These are phyloP conservation scores for Yamadazyma scolyti DNA, from an alignment of 805 yeast genomes.

Conservation along the genomic window DNA sequence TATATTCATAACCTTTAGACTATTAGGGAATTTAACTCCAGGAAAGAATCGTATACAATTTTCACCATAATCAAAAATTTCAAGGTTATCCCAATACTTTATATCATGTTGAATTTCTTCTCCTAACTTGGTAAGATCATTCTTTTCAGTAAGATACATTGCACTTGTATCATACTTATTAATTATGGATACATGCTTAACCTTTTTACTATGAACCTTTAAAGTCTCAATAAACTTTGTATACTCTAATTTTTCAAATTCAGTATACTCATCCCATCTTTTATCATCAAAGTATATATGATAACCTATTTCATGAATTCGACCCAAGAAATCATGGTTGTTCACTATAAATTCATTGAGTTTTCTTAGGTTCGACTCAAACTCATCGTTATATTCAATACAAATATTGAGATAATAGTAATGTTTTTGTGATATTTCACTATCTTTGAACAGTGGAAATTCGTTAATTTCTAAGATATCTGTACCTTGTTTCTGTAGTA, in stretches of 20 bases:
- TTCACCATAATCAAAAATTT: conserved; percentile 33
- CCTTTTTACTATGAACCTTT: conserved; percentile 22
- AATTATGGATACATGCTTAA: conserved; percentile 36
- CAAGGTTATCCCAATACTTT: conserved; percentile 29
- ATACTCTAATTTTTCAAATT: conserved; percentile 22
- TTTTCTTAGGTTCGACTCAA: conserved; percentile 19
- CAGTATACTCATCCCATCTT: conserved; percentile 29
- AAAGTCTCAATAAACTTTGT: conserved; percentile 19
- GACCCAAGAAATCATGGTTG: conserved; percentile 13
- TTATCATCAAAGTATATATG: conserved; percentile 31
- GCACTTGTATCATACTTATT: conserved; percentile 32
- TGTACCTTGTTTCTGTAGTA: conserved; percentile 14
- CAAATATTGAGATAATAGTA: conserved; percentile 22
- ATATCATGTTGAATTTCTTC: conserved; percentile 36
- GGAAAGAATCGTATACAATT: conserved; percentile 36
- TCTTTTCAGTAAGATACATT: conserved; percentile 29
- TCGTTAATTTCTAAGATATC: conserved; percentile 19
- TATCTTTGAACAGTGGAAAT: conserved; percentile 5
- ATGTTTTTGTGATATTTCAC: conserved; percentile 3
- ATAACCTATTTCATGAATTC: conserved; percentile 23
- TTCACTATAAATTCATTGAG: conserved; percentile 18
- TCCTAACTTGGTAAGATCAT: conserved; percentile 28
- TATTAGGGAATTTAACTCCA: conserved; percentile 36
- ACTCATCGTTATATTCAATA: conserved; percentile 28
- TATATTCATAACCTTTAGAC: conserved; percentile 33